Evolutionary conservation across 768 basidiomycete species (phyloP).

Genomic region (Phaffia tasmanica): DNA sequence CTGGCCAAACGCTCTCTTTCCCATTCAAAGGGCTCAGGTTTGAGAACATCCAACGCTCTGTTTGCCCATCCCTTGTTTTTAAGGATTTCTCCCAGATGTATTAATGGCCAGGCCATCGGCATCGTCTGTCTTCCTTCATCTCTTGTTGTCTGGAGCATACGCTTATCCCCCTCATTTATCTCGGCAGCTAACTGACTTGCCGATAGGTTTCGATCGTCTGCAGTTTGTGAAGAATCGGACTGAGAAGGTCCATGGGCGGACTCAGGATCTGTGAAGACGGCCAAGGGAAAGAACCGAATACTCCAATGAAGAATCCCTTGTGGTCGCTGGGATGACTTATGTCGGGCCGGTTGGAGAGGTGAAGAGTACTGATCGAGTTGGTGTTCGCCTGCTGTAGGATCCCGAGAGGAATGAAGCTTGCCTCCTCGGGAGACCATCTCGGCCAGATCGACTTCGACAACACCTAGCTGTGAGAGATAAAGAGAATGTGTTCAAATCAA

Average conservation of each 20-base stretch:
- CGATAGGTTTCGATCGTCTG: too few species aligned
- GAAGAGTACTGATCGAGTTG: constrained; percentile 1
- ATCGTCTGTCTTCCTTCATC: background rate
- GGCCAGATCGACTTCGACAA: constrained; percentile 36
- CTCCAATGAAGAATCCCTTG: constrained; percentile 33
- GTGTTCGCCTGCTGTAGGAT: constrained; percentile 1
- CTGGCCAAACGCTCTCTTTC: constrained; percentile 31
- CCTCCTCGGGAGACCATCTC: constrained; percentile 29
- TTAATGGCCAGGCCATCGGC: background rate
- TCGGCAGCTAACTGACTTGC: too few species aligned
- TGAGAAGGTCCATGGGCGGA: too few species aligned
- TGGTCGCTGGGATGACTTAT: constrained; percentile 28
- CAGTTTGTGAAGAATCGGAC: too few species aligned
- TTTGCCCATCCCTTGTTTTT: too few species aligned
- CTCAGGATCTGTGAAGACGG: too few species aligned
- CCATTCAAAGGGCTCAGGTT: constrained; percentile 33
- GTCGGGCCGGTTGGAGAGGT: background rate
- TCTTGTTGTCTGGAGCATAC: background rate
- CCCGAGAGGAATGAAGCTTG: background rate
- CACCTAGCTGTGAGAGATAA: constrained; percentile 28
- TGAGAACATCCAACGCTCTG: constrained; percentile 26
- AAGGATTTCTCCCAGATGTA: background rate
- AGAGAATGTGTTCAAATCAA: background rate
- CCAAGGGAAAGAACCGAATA: constrained; percentile 32
- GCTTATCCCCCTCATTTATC: too few species aligned